Base-by-base conservation (phyloP, 805 yeast species). In the Cyberlindnera japonica region DNA sequence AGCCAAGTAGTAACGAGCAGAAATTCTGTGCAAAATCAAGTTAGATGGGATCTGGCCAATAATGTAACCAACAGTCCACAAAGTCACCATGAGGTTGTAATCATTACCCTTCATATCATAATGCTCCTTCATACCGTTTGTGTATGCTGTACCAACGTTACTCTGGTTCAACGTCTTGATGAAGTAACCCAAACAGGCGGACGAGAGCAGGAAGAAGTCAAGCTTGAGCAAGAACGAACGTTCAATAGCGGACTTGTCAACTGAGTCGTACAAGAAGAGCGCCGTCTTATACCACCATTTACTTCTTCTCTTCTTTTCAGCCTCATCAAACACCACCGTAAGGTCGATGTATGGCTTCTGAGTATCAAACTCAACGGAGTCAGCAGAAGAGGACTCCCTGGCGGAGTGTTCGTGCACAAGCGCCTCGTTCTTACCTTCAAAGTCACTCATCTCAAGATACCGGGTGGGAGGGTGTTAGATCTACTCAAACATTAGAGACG, bases 41-140 rank as follows among this genome's bases (percentile, higher is more conserved):
- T 67, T 67, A 1, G 75, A 66, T 5, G 79, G 79, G 19, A 73
- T 60, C 43, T 69, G 74, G 3, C 77, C 78, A 34, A 75, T 52
- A 31, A 72, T 65, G 44, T 74, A 74, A 4, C 79, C 80, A n/a
- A 69, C 68, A 1, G 77, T 68, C 69, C 71, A 74, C 23, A 65
- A 47, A 0, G 77, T 65, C 3, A 58, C 54, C 54, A 72, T 49
- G 42, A 67, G 65, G 50, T 75, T 74, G 46, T 66, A 69, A 43
- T 75, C 45, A 40, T 66, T 68, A 14, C 59, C 64, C 28, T 54
- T 47, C 69, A 72, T 66, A 18, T 52, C 42, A 43, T 64, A 68
- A 49, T 65, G 57, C 47, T 71, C 74, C 40, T 63, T 59, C 76
- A 72, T 59, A 10, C 76, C 77, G 45, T 68, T 70, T 28, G 71